Conservation (phyloP, 257 asterid genomes). For the Nicotiana attenuata region DNA sequence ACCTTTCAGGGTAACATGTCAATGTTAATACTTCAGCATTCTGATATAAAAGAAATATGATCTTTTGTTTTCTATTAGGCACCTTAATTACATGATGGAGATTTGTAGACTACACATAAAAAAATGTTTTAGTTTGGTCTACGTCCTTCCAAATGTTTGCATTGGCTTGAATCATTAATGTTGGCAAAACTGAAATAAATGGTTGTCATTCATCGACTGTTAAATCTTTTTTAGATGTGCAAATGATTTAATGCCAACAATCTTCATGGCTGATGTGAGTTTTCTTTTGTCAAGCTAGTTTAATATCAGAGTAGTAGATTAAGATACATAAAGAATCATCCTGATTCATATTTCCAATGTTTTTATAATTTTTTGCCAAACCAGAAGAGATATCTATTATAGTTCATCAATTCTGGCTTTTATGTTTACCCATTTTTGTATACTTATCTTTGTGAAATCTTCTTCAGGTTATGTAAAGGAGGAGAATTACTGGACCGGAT, state of each 20-base stretch:
- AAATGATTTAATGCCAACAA: no score
- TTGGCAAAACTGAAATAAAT: no score
- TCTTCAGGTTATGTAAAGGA: constrained; percentile 71
- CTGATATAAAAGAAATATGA: neutral
- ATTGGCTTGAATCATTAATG: no score
- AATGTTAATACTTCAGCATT: neutral
- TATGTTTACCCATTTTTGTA: neutral
- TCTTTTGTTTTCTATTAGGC: neutral
- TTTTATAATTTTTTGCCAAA: neutral
- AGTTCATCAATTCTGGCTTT: neutral
- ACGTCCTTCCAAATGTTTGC: neutral
- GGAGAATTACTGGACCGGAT: constrained; percentile 79
- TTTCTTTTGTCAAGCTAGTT: no score
- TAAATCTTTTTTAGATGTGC: no score
- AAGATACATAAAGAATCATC: no score
- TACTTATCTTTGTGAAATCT: neutral
- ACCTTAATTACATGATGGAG: neutral
- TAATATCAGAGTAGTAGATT: no score
- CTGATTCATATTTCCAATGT: no score
- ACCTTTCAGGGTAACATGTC: neutral
- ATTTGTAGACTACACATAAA: no score
- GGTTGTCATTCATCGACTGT: no score
- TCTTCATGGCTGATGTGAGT: no score
- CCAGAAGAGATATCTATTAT: neutral
- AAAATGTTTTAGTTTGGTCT: neutral